Conservation (phyloP, 2,329 filamentous ascomycete genomes). For the Fusarium sp. region DNA sequence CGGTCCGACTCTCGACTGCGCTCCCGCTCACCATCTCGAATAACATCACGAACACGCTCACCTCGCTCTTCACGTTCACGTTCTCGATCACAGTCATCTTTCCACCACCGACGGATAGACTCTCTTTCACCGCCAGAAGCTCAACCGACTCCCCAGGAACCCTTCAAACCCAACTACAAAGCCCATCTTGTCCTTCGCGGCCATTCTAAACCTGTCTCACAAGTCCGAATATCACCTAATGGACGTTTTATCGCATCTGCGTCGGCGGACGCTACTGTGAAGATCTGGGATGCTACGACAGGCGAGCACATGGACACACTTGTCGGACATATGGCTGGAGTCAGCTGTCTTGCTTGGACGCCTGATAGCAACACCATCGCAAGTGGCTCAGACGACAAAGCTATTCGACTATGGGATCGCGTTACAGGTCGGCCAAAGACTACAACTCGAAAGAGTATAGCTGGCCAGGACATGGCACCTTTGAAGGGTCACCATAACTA, state of each 20-base stretch:
- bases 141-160: conserved; percentile 58
- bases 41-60: conserved; percentile 48
- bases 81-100: conserved; percentile 48
- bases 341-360: conserved; percentile 94
- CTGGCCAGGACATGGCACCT: conserved; percentile 61
- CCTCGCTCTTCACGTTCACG: conserved; percentile 49
- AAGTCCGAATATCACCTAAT: conserved; percentile 91
- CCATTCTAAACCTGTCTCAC: conserved; percentile 82
- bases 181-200: conserved; percentile 78
- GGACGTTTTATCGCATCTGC: conserved; percentile 89
- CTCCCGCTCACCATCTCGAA: conserved; percentile 50
- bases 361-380: conserved; percentile 89
- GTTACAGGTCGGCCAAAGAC: conserved; percentile 68
- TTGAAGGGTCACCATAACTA: conserved; percentile 95
- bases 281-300: conserved; percentile 86
- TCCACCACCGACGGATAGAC: conserved; percentile 49
- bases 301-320: conserved; percentile 88
- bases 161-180: conserved; percentile 73
- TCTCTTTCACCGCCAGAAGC: conserved; percentile 44
- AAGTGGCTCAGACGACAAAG: conserved; percentile 95
- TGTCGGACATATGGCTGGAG: conserved; percentile 91
- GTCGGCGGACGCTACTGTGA: conserved; percentile 89
- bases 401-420: conserved; percentile 90
- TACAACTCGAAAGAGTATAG: conserved; percentile 54
- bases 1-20: conserved; percentile 54